A percentile compares a stretch with the other conserved stretches of the same genome.
phyloP scores from a whole-genome alignment of 2,329 filamentous ascomycete species.

The Pestalotiopsis sp. region DNA sequence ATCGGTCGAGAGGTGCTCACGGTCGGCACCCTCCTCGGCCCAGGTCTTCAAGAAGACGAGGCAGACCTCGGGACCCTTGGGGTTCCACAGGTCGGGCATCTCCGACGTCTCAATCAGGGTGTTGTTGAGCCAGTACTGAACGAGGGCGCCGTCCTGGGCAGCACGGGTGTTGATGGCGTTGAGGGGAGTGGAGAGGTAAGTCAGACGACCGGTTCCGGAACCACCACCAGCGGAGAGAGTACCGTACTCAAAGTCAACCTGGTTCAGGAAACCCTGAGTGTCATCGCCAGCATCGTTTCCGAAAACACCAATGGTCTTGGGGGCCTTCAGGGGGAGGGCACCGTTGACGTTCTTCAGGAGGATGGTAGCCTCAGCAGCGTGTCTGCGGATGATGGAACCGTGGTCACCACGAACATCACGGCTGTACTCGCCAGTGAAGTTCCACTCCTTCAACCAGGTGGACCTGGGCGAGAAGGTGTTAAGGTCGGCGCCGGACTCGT shows the following conservation, averaged over 20 bases:
- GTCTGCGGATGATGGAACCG: conserved; percentile 47
- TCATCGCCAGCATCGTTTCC: conserved; percentile 65
- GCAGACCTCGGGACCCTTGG: conserved; percentile 63
- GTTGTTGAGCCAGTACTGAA: conserved; percentile 48
- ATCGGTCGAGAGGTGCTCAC: conserved; percentile 54
- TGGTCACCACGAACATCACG: conserved; percentile 56
- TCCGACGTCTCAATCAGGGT: conserved; percentile 40
- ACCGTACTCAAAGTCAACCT: conserved; percentile 63
- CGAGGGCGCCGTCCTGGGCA: conserved; percentile 40
- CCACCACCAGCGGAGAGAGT: conserved; percentile 63
- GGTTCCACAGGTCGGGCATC: conserved; percentile 47
- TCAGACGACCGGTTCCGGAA: conserved; percentile 54
- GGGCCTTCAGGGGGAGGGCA: conserved; percentile 59
- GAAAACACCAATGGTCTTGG: conserved; percentile 61
- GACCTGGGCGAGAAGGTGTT: conserved; percentile 51
- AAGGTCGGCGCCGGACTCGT: conserved; percentile 49
- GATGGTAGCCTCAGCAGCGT: conserved; percentile 39
- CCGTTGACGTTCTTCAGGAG: conserved; percentile 72
- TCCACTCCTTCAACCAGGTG: conserved; percentile 43
- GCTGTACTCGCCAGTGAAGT: conserved; percentile 54
- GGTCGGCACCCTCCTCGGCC: conserved; percentile 65
- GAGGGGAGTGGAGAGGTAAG: conserved; percentile 57
- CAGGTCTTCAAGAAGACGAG: conserved; percentile 68
- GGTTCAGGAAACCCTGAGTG: conserved; percentile 67
- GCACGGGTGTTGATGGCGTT: conserved; percentile 56